Percentiles rank a stretch among this genome's conserved stretches.
Conservation (phyloP, 257 asterid genomes). For the Plantago elongata region DNA sequence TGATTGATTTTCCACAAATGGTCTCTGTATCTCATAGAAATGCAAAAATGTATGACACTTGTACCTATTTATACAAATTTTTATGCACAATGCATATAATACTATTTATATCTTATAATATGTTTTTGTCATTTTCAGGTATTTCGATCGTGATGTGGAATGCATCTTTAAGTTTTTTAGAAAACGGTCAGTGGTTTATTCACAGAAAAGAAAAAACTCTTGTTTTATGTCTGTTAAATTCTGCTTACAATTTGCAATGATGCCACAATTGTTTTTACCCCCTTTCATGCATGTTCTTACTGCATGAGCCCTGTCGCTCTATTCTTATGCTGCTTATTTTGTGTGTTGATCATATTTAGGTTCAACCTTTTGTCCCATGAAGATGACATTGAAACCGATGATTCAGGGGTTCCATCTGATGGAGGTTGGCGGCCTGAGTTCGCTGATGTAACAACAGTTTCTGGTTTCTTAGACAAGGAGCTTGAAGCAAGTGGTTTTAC, state of each 20-base stretch:
- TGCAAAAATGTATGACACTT: slow-evolving; percentile 62
- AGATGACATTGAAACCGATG: slow-evolving; percentile 41
- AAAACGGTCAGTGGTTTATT: slow-evolving; percentile 54
- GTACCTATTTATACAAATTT: slow-evolving; percentile 7
- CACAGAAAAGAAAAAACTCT: slow-evolving; percentile 2
- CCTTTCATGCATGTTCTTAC: not conserved
- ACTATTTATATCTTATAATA: slow-evolving; percentile 10
- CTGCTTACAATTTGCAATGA: not conserved
- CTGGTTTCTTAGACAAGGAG: slow-evolving; percentile 80
- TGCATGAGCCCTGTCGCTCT: not conserved
- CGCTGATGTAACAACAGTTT: slow-evolving; percentile 55
- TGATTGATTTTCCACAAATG: slow-evolving; percentile 98
- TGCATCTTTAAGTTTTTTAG: slow-evolving; percentile 85
- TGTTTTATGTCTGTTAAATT: not conserved
- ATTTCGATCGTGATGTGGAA: slow-evolving; percentile 86
- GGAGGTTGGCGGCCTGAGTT: slow-evolving; percentile 61
- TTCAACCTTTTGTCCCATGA: slow-evolving; percentile 60
- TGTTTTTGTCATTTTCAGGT: slow-evolving; percentile 45
- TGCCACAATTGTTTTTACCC: not conserved
- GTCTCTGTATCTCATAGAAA: slow-evolving; percentile 91
- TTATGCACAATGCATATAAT: not conserved
- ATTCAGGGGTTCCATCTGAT: slow-evolving; percentile 45
- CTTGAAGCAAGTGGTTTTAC: slow-evolving; percentile 98
- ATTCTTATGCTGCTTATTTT: not conserved
- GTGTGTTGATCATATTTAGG: slow-evolving; percentile 32